Conservation (phyloP, 345 rosid species). For the Aurinia saxatilis region DNA sequence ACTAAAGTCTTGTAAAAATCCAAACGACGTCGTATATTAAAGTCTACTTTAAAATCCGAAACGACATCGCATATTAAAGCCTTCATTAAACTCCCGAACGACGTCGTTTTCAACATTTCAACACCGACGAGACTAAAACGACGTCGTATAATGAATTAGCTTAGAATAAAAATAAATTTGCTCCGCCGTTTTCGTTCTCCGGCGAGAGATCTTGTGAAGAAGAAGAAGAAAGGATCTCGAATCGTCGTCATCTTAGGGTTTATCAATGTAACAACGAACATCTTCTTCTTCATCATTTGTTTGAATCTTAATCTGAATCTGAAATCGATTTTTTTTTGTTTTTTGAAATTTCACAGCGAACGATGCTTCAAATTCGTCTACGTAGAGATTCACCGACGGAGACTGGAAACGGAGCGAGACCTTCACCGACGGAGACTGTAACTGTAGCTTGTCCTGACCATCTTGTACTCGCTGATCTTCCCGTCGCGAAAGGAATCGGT, state of each 20-base stretch:
- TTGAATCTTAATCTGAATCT: background rate
- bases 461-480: constrained; percentile 94
- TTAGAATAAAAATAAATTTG: background rate
- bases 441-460: constrained; percentile 96
- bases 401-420: constrained; percentile 43
- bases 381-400: constrained; percentile 55
- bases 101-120: background rate
- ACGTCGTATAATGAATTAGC: no score
- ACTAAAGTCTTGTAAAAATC: no score
- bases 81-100: no score
- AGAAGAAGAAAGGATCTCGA: background rate
- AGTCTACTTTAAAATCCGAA: no score
- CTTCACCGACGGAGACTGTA: constrained; percentile 59
- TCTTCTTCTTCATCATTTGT: background rate
- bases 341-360: constrained; percentile 3
- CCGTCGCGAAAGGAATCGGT: constrained; percentile 96
- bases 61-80: no score
- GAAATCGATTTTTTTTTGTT: background rate
- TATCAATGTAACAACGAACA: background rate
- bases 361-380: constrained; percentile 87
- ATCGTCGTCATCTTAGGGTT: background rate
- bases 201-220: background rate
- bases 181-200: background rate
- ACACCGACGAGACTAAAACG: no score
- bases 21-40: no score